Evolutionary conservation across 2,329 filamentous ascomycete species (phyloP), one percentile per base, ranked within the genome.

Genomic region (Pyricularia pennisetigena): DNA sequence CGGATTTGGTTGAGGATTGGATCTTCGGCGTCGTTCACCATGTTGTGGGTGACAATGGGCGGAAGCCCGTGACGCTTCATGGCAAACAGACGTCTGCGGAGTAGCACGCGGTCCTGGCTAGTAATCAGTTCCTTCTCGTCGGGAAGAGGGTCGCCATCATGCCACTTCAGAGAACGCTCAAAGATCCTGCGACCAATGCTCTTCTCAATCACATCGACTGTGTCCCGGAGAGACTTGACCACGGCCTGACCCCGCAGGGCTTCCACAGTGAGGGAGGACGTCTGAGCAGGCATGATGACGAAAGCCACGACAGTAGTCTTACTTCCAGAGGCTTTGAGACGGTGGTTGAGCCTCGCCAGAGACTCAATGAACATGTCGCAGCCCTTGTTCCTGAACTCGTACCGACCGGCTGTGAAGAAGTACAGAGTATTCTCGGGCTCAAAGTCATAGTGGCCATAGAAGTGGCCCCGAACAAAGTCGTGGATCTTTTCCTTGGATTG

Each of bases 341-440:
- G 88, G 82, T 98, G 94, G 80, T 99, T 99, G 74, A 99, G 82
- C 62, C 95, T 91, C 30, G 95, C 95, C 71, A 99, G 82, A 3
- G 94, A 95, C 80, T 99, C 95, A 73, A 99, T 97, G 79, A 98
- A 99, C 95, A 99, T 98, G 79, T 99, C 95, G 10, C 97, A 94
- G 75, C 95, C 95, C 81, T 99, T 99, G 77, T 99, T 99, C 72
- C 95, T 86, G 85, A 94, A 99, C 79, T 99, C 95, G 76, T 99
- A 99, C 71, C 95, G 91, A 70, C 95, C 95, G 7, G 95, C 91
- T 3, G 94, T 99, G 83, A 99, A 99, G 81, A 98, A 90, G 81
- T 97, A 99, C 49, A 99, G 86, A 0, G 95, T 99, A 79, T 98
- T 97, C 70, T 98, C 94, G 16, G 93, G 89, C 70, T 97, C 93